Conservation (phyloP, 371 early-diverging fungal species). For the Phascolomyces articulosus region DNA sequence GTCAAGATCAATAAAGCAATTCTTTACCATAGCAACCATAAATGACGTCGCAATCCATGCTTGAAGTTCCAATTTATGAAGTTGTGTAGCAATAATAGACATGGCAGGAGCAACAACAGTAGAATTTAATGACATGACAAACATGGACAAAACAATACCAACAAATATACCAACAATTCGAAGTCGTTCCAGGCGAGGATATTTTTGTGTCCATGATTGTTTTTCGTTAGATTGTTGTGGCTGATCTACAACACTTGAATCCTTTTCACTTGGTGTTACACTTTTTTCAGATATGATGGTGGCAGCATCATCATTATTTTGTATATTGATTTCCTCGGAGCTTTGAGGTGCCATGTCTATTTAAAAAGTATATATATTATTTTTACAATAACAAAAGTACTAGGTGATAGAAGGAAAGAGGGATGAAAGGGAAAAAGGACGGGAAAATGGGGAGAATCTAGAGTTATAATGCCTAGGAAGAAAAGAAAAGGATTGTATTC, state of each 20-base stretch:
- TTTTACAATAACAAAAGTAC: background rate
- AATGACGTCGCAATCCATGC: conserved; percentile 32
- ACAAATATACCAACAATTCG: background rate
- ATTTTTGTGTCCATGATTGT: too few relatives aligned
- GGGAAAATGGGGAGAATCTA: too few relatives aligned
- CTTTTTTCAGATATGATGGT: background rate
- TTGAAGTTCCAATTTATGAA: conserved; percentile 8
- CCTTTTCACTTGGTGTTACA: background rate
- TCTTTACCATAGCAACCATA: conserved; percentile 7
- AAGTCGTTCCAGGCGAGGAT: background rate
- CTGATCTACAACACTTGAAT: background rate
- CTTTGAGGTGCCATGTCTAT: too few relatives aligned
- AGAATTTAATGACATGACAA: conserved; percentile 74
- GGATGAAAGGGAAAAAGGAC: background rate
- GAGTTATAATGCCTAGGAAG: too few relatives aligned
- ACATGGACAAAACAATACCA: conserved; percentile 32
- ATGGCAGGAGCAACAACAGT: conserved; percentile 66
- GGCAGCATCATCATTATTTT: background rate
- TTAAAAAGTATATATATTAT: background rate
- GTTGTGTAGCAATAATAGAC: conserved; percentile 2
- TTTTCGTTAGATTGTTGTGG: too few relatives aligned
- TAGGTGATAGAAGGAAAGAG: background rate
- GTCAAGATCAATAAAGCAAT: too few relatives aligned
- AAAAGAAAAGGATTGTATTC: background rate
- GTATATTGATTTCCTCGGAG: background rate